These are phyloP conservation scores for Amphibolis antarctica DNA, from an alignment of 106 monocot genomes.

Conservation along the genomic window DNA sequence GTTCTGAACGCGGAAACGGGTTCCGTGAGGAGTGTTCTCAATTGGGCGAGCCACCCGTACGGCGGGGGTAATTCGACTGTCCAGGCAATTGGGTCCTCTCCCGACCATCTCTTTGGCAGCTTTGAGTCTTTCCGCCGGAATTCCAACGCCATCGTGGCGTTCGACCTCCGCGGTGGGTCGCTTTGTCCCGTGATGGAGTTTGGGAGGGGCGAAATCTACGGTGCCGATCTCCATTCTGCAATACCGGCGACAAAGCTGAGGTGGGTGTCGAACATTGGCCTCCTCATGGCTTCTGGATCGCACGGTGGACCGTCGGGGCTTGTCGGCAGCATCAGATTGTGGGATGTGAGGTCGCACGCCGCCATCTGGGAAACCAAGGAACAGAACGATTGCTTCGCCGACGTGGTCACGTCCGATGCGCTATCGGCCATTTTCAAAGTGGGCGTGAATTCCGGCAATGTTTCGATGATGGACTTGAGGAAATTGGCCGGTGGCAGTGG, in stretches of 20 bases:
- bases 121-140: conserved; percentile 63
- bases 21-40: conserved; percentile 22
- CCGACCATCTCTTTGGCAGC: conserved; percentile 36
- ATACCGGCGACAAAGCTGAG: conserved; percentile 49
- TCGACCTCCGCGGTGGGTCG: conserved; percentile 25
- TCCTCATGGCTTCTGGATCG: conserved; percentile 59
- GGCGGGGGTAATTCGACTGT: conserved; percentile 19
- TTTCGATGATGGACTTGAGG: conserved; percentile 75
- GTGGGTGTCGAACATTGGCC: conserved; percentile 31
- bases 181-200: conserved; percentile 31
- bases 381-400: conserved; percentile 54
- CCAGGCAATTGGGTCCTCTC: conserved; percentile 30
- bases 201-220: conserved; percentile 46
- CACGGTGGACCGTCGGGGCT: conserved; percentile 59
- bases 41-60: conserved; percentile 27
- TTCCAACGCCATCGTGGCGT: conserved; percentile 44
- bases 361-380: conserved; percentile 43
- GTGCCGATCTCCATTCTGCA: conserved; percentile 49
- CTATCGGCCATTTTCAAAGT: conserved; percentile 53
- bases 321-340: conserved; percentile 35
- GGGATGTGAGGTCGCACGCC: conserved; percentile 38
- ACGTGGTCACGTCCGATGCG: conserved; percentile 36
- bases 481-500: conserved; percentile 18
- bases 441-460: conserved; percentile 45
- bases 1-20: conserved; percentile 19